A percentile compares a stretch with the other conserved stretches of the same genome.
Evolutionary conservation across 2,329 filamentous ascomycete genomes (phyloP).

Genomic region (Diaporthe vexans): DNA sequence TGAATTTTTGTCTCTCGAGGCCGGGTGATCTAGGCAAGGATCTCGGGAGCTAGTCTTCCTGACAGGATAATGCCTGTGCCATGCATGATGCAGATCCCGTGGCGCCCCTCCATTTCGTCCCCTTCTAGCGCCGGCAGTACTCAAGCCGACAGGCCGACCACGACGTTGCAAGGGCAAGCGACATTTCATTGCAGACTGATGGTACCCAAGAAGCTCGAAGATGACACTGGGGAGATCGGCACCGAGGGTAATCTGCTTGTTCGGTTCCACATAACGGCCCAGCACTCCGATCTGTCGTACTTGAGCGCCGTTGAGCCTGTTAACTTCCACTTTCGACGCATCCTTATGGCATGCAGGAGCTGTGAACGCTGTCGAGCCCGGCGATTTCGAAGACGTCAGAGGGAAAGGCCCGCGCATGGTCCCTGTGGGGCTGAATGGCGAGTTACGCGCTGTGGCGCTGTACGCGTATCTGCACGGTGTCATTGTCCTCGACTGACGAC

Average conservation of each 20-base stretch:
- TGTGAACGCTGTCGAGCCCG: not conserved
- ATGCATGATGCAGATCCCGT: constrained; percentile 27
- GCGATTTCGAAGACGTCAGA: not conserved
- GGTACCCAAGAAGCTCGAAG: not conserved
- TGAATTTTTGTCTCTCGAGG: not conserved
- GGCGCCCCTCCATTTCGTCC: not conserved
- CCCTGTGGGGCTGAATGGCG: not conserved
- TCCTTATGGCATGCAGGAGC: not conserved
- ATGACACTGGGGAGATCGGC: not conserved
- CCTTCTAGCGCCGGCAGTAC: constrained; percentile 20
- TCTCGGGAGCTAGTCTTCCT: constrained; percentile 24
- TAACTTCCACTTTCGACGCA: not conserved
- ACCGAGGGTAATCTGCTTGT: not conserved
- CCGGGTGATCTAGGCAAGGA: constrained; percentile 24
- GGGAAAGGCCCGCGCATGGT: not conserved
- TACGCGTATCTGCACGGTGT: not conserved
- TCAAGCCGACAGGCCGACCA: constrained; percentile 17
- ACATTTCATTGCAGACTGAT: not conserved
- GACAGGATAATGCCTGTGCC: constrained; percentile 25
- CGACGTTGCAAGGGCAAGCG: not conserved
- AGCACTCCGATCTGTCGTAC: not conserved
- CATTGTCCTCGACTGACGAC: too few species aligned
- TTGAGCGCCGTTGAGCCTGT: not conserved
- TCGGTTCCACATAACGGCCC: not conserved
- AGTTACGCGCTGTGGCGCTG: too few species aligned